Conservation (phyloP, 2,329 filamentous ascomycete species). For the Coccinonectria pachysandricola region DNA sequence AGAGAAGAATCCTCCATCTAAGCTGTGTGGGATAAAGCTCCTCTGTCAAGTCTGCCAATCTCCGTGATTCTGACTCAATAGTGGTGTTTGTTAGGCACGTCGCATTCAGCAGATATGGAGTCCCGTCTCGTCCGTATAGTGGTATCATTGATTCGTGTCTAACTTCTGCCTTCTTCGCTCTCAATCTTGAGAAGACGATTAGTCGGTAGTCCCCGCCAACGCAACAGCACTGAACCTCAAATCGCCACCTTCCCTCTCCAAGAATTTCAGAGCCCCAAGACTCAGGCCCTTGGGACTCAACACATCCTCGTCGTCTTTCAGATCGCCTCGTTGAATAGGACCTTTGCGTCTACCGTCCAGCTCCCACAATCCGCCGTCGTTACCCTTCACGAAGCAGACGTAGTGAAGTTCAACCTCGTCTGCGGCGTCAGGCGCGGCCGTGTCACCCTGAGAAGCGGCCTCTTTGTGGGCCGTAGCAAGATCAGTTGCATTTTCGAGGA, state of each 20-base stretch:
- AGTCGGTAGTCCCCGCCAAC: conserved; percentile 41
- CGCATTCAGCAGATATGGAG: too few species aligned
- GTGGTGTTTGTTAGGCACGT: too few species aligned
- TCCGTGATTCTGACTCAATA: too few species aligned
- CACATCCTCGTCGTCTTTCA: conserved; percentile 56
- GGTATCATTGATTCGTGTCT: too few species aligned
- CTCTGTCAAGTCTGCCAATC: too few species aligned
- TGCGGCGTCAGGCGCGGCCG: conserved; percentile 64
- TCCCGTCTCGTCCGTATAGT: too few species aligned
- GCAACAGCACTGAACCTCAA: conserved; percentile 50
- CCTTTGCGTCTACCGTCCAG: conserved; percentile 50
- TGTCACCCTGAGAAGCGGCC: conserved; percentile 70
- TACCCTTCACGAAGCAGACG: conserved; percentile 79
- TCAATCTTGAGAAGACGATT: too few species aligned
- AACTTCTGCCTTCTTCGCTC: too few species aligned
- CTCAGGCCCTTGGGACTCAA: conserved; percentile 65
- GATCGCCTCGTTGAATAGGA: conserved; percentile 42
- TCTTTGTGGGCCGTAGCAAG: conserved; percentile 70
- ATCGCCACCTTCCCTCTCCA: conserved; percentile 45
- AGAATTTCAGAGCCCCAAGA: conserved; percentile 51
- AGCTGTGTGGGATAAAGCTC: too few species aligned
- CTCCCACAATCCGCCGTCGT: conserved; percentile 53
- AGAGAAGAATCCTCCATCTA: too few species aligned
- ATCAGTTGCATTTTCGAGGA: conserved; percentile 66
- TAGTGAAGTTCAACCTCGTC: conserved; percentile 89